phyloP scores from a whole-genome alignment of 306 rosid species.

The Citrullus amarus region DNA sequence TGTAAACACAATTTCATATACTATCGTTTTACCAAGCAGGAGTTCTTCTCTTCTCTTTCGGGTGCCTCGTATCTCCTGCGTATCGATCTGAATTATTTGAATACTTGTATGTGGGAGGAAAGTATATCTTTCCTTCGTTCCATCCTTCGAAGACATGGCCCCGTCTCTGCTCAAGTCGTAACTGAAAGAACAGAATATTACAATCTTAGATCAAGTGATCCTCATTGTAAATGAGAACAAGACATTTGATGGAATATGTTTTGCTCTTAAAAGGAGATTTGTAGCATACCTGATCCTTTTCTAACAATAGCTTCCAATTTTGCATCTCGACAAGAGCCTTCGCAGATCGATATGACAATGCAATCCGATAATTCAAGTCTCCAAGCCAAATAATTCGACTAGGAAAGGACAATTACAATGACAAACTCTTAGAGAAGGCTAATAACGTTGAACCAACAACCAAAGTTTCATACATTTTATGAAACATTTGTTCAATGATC shows the following conservation, averaged over 20 bases:
- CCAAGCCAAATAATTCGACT: slow-evolving; percentile 99
- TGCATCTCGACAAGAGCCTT: slow-evolving; percentile 98
- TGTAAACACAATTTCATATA: neutral
- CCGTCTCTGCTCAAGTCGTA: slow-evolving; percentile 62
- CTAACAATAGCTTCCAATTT: slow-evolving; percentile 78
- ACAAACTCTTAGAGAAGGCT: neutral
- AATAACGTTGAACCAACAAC: neutral
- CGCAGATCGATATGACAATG: slow-evolving; percentile 91
- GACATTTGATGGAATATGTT: neutral
- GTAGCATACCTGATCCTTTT: slow-evolving; percentile 85
- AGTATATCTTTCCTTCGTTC: slow-evolving; percentile 87
- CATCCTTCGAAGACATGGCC: slow-evolving; percentile 86
- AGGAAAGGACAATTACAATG: slow-evolving; percentile 8
- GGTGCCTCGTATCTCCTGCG: slow-evolving; percentile 69
- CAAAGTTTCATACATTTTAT: neutral
- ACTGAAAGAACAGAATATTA: slow-evolving; percentile 35
- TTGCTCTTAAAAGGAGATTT: neutral
- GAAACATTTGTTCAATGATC: neutral
- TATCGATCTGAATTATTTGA: slow-evolving; percentile 90
- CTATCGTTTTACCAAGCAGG: slow-evolving; percentile 71
- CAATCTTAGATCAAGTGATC: slow-evolving; percentile 18
- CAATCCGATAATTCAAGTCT: slow-evolving; percentile 90
- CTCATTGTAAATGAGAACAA: neutral
- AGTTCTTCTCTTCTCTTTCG: slow-evolving; percentile 95
- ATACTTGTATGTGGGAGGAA: slow-evolving; percentile 98